phyloP scores from a whole-genome alignment of 192 early-diverging fungal genomes.

The Podila epicladia region DNA sequence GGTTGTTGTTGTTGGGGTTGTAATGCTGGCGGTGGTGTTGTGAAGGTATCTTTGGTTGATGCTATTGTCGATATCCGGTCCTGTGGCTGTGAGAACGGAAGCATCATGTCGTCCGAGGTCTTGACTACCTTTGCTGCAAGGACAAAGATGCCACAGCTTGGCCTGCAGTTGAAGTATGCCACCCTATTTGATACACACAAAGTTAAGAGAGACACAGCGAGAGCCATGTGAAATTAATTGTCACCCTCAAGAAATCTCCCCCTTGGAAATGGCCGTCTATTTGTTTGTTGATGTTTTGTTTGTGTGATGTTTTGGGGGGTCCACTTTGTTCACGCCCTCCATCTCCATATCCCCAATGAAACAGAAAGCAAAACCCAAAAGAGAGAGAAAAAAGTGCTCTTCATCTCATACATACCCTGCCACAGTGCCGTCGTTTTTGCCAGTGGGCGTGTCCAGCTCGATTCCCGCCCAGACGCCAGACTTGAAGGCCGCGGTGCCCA shows the following conservation, averaged over 20 bases:
- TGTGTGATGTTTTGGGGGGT: not conserved
- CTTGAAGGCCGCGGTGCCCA: conserved; percentile 80
- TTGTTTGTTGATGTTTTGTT: not conserved
- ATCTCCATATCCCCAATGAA: not conserved
- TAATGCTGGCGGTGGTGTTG: not conserved
- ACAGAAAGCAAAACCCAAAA: not conserved
- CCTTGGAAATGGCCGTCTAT: not conserved
- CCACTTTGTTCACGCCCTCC: not conserved
- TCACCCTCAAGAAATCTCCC: not conserved
- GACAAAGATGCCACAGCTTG: conserved; percentile 77
- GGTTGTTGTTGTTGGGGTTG: conserved; percentile 9
- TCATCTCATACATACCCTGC: conserved; percentile 57
- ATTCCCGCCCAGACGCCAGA: conserved; percentile 83
- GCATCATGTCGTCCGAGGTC: not conserved
- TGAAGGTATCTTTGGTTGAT: too few species aligned
- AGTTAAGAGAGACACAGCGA: not conserved
- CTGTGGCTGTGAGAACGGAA: conserved; percentile 16
- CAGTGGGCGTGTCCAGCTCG: conserved; percentile 74
- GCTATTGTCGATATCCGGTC: not conserved
- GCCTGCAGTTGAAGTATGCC: conserved; percentile 76
- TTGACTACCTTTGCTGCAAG: conserved; percentile 67
- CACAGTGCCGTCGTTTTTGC: conserved; percentile 86
- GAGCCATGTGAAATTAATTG: conserved; percentile 2
- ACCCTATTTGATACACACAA: conserved; percentile 51
- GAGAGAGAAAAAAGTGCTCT: not conserved